Base-by-base conservation (phyloP, 1,284 basidiomycete species). In the Acaromyces ingoldii region DNA sequence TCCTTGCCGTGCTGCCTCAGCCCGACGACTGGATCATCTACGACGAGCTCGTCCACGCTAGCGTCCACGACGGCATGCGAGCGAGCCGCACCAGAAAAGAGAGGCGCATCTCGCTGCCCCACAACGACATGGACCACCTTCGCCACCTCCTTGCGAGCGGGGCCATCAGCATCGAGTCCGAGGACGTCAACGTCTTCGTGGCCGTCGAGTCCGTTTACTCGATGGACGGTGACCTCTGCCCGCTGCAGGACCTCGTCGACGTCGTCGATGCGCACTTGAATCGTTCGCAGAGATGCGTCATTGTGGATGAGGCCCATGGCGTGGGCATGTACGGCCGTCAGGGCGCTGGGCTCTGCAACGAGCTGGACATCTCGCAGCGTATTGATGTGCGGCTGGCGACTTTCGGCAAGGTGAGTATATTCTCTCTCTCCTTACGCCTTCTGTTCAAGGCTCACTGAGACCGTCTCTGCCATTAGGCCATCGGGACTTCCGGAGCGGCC, bases 191-290 rank as follows among this genome's bases (percentile, higher is more conserved):
- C 37, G 57, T 75, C 26, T 75, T 75, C 57, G 43, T 96, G n/a
- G 85, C 88, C 0, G 83, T 95, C 15, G 92, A 96, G 79, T 85
- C 84, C 38, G 77, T 96, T 51, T 96, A 97, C 72, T 89, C 87
- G 57, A 97, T 96, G 92, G 92, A 96, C 67, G 92, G 92, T 15
- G 92, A 91, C 42, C 81, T 92, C 54, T 83, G 88, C 1, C 89
- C 90, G 0, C 78, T 96, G 13, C 57, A 60, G 5, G 80, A 82
- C 30, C 84, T 95, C 50, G 80, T 84, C 13, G 79, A 81, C 13
- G 65, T 80, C 3, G 67, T 87, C 34, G 84, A 86, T 33, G 76
- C 80, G 22, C 40, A 40, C 4, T 24, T 37, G 36, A 15, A 49
- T 10, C 22, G 28, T 11, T n/a, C 36, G 9, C 52, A 57, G 17